Base-by-base conservation (phyloP, 257 asterid species). In the Solanum gracilifrons region DNA sequence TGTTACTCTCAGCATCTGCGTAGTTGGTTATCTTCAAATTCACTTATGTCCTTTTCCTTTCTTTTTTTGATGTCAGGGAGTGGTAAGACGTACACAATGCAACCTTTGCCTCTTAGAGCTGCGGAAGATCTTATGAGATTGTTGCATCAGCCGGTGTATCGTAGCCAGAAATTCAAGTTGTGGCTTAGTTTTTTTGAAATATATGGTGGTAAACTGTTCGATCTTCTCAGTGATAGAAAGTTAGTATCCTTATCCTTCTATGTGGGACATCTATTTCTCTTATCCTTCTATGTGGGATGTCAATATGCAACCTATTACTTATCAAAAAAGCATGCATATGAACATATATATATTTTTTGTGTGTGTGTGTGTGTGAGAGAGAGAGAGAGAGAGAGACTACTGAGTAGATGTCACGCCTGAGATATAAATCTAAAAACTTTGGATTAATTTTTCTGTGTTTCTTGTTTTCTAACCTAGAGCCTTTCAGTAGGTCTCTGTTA, bases 161-260 rank as follows among this genome's bases (percentile, higher is more conserved):
- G 92, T 46, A 96, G 92, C 89, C 99, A 97, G 92, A 93, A 93
- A 92, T 97, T 96, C 91, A 97, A 97, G 92, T 89, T 97, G 93
- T 97, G 99, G 99, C 99, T 97, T 88, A 96, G 99, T 93, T 95
- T 92, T 91, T 97, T 97, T 86, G 99, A 97, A 92, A 97, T 97
- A 89, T 97, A 97, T 88, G 68, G 68, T 60, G 68, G 68, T 21
- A 60, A 60, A 21, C 68, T 60, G 68, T 60, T 8, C 13, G 68
- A 97, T 93, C 99, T 97, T 87, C 98, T 97, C 90, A 92, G 98
- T 68, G 99, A 97, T 62, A 90, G 99, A 92, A 96, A 95, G 99
- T 96, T 88, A 93, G 86, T 92, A 86, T 89, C 88, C 93, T 87
- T 55, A 71, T 73, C 68, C 72, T 46, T 43, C 51, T 41, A 74